Base-by-base conservation (phyloP, 164 flowering plant genomes). In the Tetracentron sinense region DNA sequence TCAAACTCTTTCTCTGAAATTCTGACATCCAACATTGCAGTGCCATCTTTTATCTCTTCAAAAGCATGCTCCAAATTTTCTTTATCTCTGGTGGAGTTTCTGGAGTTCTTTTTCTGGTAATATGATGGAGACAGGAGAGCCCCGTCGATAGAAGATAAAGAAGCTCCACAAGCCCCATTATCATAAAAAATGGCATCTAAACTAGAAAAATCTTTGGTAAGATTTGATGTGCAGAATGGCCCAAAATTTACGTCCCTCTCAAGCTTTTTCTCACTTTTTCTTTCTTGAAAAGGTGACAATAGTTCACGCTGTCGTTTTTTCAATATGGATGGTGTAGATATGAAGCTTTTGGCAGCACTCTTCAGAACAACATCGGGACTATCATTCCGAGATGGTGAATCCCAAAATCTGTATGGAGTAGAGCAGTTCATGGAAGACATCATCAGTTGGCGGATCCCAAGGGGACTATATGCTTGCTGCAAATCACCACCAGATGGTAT, bases 381-480 rank as follows among this genome's bases (percentile, higher is more conserved):
- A 63, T 62, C 76, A 63, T 85, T 92, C 48, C 75, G 78, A 33
- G 83, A 66, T 42, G 96, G 96, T 61, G 99, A 87, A 70, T 85
- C 97, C 88, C 94, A 92, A 56, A 88, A 63, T 64, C 83, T 81
- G 64, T 77, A 85, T 42, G 98, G 96, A 42, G 89, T 75, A 27
- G 83, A 72, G 65, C 83, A 82, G 70, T 85, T 82, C 76, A 79
- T 69, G 16, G 88, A 84, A 63, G 92, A 76, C 83, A 88, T 88
- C 90, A 84, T 84, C 51, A 84, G 72, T 67, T 87, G 97, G 47
- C 98, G 93, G 49, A 90, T 85, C 16, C 99, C 99, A 62, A 95
- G 89, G 26, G 99, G 99, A 75, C 99, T 95, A 62, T 78, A 95
- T 57, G 89, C 99, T 69, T 85, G 92, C 64, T 73, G 96, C 76